phyloP scores from a whole-genome alignment of 2,329 filamentous ascomycete species.

The Pseudogymnoascus sp. region DNA sequence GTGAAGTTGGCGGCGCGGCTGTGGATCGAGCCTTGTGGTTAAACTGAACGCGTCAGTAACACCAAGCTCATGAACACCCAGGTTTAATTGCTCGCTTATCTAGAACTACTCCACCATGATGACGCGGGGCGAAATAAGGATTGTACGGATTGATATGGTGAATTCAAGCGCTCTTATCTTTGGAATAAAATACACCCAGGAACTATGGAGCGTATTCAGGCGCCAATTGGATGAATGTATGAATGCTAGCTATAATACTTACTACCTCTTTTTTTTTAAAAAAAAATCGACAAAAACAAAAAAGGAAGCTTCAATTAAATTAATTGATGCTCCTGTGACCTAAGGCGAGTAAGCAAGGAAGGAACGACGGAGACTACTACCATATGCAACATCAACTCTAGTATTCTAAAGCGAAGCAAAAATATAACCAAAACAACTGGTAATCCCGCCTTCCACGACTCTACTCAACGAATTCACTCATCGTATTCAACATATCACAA shows the following conservation, averaged over 20 bases:
- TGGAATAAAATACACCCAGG: neutral
- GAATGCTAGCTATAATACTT: too few species aligned
- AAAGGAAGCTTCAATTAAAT: too few species aligned
- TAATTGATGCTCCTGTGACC: too few species aligned
- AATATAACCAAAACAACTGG: neutral
- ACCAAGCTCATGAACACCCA: constrained; percentile 22
- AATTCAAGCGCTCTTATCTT: constrained; percentile 20
- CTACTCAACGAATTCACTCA: neutral
- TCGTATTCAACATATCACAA: neutral
- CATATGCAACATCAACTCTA: too few species aligned
- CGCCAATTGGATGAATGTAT: too few species aligned
- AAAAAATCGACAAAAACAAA: too few species aligned
- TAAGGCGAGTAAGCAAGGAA: too few species aligned
- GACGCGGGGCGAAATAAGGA: constrained; percentile 19
- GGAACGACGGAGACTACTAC: too few species aligned
- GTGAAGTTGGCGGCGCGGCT: neutral
- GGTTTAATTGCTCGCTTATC: constrained; percentile 16
- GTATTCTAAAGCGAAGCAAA: neutral
- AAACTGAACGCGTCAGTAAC: constrained; percentile 7
- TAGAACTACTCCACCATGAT: constrained; percentile 21
- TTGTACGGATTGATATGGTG: constrained; percentile 17
- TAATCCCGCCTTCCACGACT: neutral
- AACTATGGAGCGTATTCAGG: neutral
- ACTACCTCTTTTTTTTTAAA: too few species aligned
- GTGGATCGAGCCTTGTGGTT: neutral